Conservation (phyloP, 2,329 filamentous ascomycete genomes). For the Alternaria gaisen region DNA sequence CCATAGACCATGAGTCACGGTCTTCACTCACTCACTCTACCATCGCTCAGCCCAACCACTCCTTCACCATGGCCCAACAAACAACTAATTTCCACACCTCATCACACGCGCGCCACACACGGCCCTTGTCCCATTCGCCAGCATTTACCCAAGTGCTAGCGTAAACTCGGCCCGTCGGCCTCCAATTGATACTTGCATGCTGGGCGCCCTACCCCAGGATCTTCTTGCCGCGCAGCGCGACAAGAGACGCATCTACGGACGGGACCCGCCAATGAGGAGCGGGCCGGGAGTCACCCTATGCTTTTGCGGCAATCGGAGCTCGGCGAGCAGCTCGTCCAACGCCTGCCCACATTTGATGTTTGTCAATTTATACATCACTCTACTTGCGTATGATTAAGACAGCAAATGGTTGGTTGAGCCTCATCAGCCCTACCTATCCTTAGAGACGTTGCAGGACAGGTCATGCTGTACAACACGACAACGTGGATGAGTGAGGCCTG, state of each 20-base stretch:
- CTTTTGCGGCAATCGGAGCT: slow-evolving; percentile 6
- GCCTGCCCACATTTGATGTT: slow-evolving; percentile 1
- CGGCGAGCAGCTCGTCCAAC: slow-evolving; percentile 6
- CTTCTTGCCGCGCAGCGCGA: slow-evolving; percentile 8
- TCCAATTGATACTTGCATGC: slow-evolving; percentile 25
- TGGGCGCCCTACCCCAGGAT: slow-evolving; percentile 36
- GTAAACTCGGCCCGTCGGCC: slow-evolving; percentile 13
- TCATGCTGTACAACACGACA: background rate
- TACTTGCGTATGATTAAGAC: background rate
- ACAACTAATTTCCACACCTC: slow-evolving; percentile 30
- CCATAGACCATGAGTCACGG: background rate
- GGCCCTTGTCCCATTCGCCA: slow-evolving; percentile 19
- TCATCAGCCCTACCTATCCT: background rate
- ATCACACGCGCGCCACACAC: slow-evolving; percentile 26
- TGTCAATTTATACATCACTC: background rate
- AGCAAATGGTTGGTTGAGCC: background rate
- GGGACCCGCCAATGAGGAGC: slow-evolving; percentile 15
- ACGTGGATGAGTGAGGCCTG: background rate
- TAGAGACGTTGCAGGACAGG: background rate
- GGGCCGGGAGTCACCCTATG: slow-evolving; percentile 12
- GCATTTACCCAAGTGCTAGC: slow-evolving; percentile 13
- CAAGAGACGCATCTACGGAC: slow-evolving; percentile 1
- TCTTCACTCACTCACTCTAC: background rate
- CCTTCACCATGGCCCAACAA: background rate
- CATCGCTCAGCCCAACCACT: background rate